Evolutionary conservation across 805 yeast species (phyloP), one percentile per base, ranked within the genome.

Genomic region (Candida nitratophila): DNA sequence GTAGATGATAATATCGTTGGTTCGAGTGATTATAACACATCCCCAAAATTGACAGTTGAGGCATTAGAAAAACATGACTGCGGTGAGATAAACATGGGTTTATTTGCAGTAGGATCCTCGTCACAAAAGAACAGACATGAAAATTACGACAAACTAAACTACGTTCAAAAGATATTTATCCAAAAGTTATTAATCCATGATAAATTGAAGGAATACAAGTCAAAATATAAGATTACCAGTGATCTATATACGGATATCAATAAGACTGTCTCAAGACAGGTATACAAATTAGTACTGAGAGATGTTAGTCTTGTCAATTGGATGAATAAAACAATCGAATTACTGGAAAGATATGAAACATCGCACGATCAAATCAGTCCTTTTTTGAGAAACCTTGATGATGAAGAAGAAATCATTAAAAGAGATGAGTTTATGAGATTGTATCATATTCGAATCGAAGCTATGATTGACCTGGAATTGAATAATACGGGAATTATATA

Each of bases 161-260:
- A 59, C 35, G 71, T 69, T 15, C 79, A 78, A 48, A 85, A 86
- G 53, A 55, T 64, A 17, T 60, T 65, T 30, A 72, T 86, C 15
- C 93, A 85, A 55, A 66, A 64, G 19, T 56, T 73, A 40, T 61
- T 77, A 29, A 80, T 86, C 11, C 63, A 87, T 35, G 65, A 70
- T 17, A 68, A 65, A 17, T 55, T 86, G 40, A 65, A 78, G 40
- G 75, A 77, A 2, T 58, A 72, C 24, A 79, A 77, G 53, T 59
- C 51, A 27, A 64, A 63, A 26, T 64, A 64, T 3, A 66, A 67
- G 41, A 47, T 56, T 9, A 44, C 54, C 10, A 46, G 56, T 11
- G 43, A 45, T 1, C 37, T 49, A 21, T 86, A 81, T 56, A 82
- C 87, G 3, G 59, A 58, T 15, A 70, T 85, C 44, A 86, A 86